Base-by-base conservation (phyloP, 306 rosid genomes). In the Lathyrus oleraceus region DNA sequence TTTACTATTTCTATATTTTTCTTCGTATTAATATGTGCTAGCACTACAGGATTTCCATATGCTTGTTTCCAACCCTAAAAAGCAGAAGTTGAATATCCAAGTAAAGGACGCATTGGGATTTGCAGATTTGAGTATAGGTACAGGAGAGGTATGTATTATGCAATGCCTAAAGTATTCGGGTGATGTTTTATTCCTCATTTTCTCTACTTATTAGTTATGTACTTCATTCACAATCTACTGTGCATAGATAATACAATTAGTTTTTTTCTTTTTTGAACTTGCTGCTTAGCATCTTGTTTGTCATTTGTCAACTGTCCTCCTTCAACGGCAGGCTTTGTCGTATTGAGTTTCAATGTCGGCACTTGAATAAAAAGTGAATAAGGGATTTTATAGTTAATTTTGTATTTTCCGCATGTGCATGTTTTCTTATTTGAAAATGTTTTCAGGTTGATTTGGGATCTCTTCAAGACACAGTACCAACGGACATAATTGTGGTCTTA, bases 391-490 rank as follows among this genome's bases (percentile, higher is more conserved):
- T 8, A 11, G 65, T 72, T 69, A 51, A 60, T 48, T 42, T 61
- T 6, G 12, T 8, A 28, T 65, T 57, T 39, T 60, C 10, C 38
- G 8, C 40, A 6, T 35, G 38, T 63, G 15, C 69, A 32, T 76
- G 62, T 38, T 71, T 71, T 71, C 54, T 76, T 65, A 56, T 36
- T 62, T 70, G 59, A 44, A 69, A 58, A 44, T 51, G 27, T 65
- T 70, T 77, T 47, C 85, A 92, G 97, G 91, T 92, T 84, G 97
- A 86, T 83, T 81, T 92, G 69, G 92, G 87, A 58, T 89, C 95
- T 74, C 99, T 95, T 36, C 66, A 95, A 82, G 99, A 95, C 76
- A 95, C 99, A 16, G 99, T 95, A 52, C 99, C 99, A 23, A 95
- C 99, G n/a, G 99, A 95, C 76, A 85, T 85, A 79, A 86, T 95